Evolutionary conservation across 2,329 filamentous ascomycete species (phyloP).

Genomic region (Fusarium metavorans): DNA sequence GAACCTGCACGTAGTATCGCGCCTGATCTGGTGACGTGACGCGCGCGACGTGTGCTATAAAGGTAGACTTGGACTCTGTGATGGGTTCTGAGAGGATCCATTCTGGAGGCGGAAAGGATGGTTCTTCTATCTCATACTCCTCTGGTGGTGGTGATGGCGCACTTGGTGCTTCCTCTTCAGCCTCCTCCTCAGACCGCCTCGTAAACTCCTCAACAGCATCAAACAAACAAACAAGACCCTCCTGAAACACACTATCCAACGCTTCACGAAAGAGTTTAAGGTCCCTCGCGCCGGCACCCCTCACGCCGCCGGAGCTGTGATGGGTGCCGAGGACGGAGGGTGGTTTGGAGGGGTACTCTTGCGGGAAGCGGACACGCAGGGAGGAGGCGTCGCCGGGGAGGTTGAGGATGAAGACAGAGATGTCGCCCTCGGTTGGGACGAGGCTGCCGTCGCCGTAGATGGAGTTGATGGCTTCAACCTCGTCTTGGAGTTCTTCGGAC

Average conservation of each 20-base stretch:
- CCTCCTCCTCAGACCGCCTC: conserved; percentile 54
- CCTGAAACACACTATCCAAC: conserved; percentile 74
- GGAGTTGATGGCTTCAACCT: conserved; percentile 85
- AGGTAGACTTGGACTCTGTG: conserved; percentile 87
- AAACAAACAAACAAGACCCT: conserved; percentile 86
- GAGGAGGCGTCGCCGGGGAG: conserved; percentile 73
- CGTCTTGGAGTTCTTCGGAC: conserved; percentile 75
- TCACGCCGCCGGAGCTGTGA: conserved; percentile 79
- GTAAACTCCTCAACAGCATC: conserved; percentile 86
- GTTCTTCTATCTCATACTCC: conserved; percentile 18
- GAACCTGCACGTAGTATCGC: conserved; percentile 75
- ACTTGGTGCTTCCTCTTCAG: conserved; percentile 41
- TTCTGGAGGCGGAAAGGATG: conserved; percentile 42
- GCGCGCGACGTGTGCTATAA: conserved; percentile 80
- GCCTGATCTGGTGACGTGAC: conserved; percentile 80
- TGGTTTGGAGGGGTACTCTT: conserved; percentile 78
- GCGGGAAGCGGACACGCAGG: conserved; percentile 75
- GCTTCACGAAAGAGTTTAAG: conserved; percentile 77
- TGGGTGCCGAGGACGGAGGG: conserved; percentile 83
- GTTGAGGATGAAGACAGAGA: conserved; percentile 68
- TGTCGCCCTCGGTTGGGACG: conserved; percentile 50
- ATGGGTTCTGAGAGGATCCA: conserved; percentile 83
- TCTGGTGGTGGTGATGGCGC: not conserved
- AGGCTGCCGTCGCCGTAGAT: conserved; percentile 82
- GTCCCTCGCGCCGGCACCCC: conserved; percentile 78